phyloP scores from a whole-genome alignment of 1,139 yeast genomes.

The Blastobotrys illinoisensis region DNA sequence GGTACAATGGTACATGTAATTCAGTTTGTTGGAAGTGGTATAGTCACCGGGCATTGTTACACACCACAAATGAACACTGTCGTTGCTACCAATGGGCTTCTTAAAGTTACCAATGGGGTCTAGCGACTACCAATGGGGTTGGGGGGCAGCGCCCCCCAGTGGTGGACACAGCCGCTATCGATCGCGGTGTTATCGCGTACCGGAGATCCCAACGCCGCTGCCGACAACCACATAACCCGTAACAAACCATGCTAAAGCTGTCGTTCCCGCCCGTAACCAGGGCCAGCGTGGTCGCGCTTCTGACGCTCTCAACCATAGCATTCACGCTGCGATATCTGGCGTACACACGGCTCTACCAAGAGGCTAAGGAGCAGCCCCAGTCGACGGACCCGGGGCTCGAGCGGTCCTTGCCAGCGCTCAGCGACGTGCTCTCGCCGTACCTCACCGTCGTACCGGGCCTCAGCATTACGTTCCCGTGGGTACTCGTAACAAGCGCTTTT shows the following conservation, averaged over 20 bases:
- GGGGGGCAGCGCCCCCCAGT: too few species aligned
- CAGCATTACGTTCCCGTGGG: slow-evolving; percentile 67
- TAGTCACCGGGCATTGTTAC: too few species aligned
- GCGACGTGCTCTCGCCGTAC: slow-evolving; percentile 49
- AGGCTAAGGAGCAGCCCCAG: slow-evolving; percentile 1
- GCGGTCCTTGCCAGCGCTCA: slow-evolving; percentile 5
- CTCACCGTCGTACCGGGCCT: slow-evolving; percentile 66
- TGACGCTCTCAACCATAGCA: slow-evolving; percentile 30
- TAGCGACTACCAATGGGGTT: too few species aligned
- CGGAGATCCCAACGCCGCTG: neutral
- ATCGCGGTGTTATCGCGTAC: too few species aligned
- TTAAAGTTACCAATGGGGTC: too few species aligned
- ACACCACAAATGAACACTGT: too few species aligned
- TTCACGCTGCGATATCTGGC: slow-evolving; percentile 29
- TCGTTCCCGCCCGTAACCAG: slow-evolving; percentile 40
- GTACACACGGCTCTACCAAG: slow-evolving; percentile 14
- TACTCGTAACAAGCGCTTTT: slow-evolving; percentile 63
- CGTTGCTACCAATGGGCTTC: too few species aligned
- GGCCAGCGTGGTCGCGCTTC: slow-evolving; percentile 29
- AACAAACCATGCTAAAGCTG: slow-evolving; percentile 11
- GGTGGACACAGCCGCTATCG: too few species aligned
- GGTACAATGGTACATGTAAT: too few species aligned
- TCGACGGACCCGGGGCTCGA: slow-evolving; percentile 7
- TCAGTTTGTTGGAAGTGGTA: too few species aligned
- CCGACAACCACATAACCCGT: neutral